Evolutionary conservation across 1,284 basidiomycete species (phyloP), one percentile per base, ranked within the genome.

Genomic region (Trametes versicolor): DNA sequence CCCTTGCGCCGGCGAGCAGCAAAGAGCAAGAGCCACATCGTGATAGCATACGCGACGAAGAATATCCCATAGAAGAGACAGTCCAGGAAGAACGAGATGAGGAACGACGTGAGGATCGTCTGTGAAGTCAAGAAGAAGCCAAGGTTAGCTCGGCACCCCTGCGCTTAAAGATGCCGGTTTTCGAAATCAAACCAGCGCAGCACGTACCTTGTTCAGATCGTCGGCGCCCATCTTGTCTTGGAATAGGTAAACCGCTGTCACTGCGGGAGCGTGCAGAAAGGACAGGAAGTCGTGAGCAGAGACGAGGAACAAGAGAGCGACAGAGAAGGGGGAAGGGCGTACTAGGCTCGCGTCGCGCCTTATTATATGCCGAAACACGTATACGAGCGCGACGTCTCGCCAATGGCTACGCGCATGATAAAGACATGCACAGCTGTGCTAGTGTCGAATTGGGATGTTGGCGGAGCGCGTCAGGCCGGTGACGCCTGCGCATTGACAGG

Each of bases 11-110:
- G 34, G 47, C 25, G 36, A 13, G 29, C 43, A 36, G 37, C 17
- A 36, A 58, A 58, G 12, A 58, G n/a, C 4, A 58, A 47, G 8
- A 58, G 45, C 57, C 57, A 58, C 9, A 58, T 58, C 34, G 57
- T 58, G 47, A 58, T 58, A 0, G 57, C 47, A 23, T 58, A 58
- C 3, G 57, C 19, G 13, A 58, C 57, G 36, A 49, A 58, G 57
- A 58, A 58, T 34, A 58, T n/a, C 6, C 57, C 57, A 15, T 50
- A 58, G 57, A 49, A 58, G 2, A 58, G 47, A 39, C 47, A 58
- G 47, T 58, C 48, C 39, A 58, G 36, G 27, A 58, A 58, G 36
- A 58, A 58, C 13, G 47, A 49, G 8, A 50, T 36, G 34, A 58
- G 57, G 17, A 37, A 58, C 23, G 57, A 58, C 13, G 47, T 58